Base-by-base conservation (phyloP, 148 eudicot species). In the Vaccinium corymbosum region DNA sequence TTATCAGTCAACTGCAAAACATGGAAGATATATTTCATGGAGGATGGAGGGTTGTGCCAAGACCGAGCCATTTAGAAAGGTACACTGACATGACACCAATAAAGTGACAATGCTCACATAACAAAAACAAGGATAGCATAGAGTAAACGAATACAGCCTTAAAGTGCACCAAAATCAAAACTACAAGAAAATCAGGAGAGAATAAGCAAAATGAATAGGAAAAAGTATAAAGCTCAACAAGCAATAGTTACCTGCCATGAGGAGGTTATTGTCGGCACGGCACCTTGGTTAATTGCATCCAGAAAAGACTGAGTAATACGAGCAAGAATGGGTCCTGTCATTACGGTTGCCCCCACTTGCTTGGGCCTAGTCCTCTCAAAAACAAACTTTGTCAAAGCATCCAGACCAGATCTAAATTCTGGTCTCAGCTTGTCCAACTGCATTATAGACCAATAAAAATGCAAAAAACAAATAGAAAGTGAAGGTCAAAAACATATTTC, bases 291-390 rank as follows among this genome's bases (percentile, higher is more conserved):
- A 82, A 97, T 84, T 50, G 98, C 99, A 89, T 94, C 98, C 81
- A 97, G 86, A 87, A 95, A 97, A 15, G 99, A 94, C 79, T 93
- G 98, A 29, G 97, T 94, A 22, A 97, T 87, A 82, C 97, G 96
- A 76, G 97, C 98, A 88, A 97, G 88, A 87, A 97, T 89, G 17
- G 99, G 98, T 72, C 99, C 99, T 38, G 95, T 97, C 97, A 97
- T 91, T 38, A 95, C 90, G 20, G 96, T 92, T 42, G 94, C 95
- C 25, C 99, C 99, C 70, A 95, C 78, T 90, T 97, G 99, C 87
- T 97, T 95, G 71, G 98, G 99, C 89, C 98, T 90, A 51, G 99
- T 92, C 89, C 98, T 93, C 92, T 97, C 98, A 86, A 94, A 97
- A 55, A 97, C 97, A 86, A 92, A 97, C 82, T 90, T 93, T 17